A percentile compares a stretch with the other conserved stretches of the same genome.
phyloP scores from a whole-genome alignment of 1,284 basidiomycete genomes.

The Pseudozyma sp. region DNA sequence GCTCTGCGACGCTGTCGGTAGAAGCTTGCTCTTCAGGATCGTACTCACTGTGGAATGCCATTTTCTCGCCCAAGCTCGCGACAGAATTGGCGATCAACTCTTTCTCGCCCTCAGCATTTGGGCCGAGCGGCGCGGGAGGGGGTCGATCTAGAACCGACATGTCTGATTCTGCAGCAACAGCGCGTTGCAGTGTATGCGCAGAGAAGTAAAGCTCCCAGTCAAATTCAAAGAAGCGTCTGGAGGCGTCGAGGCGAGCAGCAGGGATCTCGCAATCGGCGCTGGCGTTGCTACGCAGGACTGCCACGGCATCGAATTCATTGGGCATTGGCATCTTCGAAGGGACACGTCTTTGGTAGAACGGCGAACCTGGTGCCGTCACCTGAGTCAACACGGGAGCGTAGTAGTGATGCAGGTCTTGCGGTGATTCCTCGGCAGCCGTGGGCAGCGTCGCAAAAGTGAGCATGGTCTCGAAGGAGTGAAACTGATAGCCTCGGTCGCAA shows the following conservation, averaged over 20 bases:
- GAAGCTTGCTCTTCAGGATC: too few species aligned
- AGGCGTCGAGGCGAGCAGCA: slow-evolving; percentile 2
- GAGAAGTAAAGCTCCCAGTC: slow-evolving; percentile 23
- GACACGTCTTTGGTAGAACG: slow-evolving; percentile 10
- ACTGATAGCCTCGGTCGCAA: slow-evolving; percentile 9
- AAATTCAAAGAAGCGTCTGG: slow-evolving; percentile 12
- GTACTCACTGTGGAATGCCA: background rate
- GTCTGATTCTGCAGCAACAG: background rate
- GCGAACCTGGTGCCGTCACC: background rate
- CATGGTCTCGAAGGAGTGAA: slow-evolving; percentile 22
- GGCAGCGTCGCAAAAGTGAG: slow-evolving; percentile 1
- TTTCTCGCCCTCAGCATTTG: slow-evolving; percentile 7
- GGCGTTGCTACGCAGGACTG: slow-evolving; percentile 4
- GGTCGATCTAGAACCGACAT: background rate
- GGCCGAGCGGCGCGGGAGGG: slow-evolving; percentile 2
- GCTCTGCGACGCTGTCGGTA: too few species aligned
- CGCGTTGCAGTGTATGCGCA: slow-evolving; percentile 11
- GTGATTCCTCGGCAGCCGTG: background rate
- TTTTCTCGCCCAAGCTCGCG: background rate
- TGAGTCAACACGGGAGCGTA: slow-evolving; percentile 13
- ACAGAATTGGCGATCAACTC: slow-evolving; percentile 13
- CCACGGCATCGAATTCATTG: background rate
- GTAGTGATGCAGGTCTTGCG: slow-evolving; percentile 5
- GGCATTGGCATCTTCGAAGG: slow-evolving; percentile 5
- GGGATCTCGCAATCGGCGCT: slow-evolving; percentile 19